phyloP scores from a whole-genome alignment of 1,284 basidiomycete species.

The Ceratobasidium papillatum region DNA sequence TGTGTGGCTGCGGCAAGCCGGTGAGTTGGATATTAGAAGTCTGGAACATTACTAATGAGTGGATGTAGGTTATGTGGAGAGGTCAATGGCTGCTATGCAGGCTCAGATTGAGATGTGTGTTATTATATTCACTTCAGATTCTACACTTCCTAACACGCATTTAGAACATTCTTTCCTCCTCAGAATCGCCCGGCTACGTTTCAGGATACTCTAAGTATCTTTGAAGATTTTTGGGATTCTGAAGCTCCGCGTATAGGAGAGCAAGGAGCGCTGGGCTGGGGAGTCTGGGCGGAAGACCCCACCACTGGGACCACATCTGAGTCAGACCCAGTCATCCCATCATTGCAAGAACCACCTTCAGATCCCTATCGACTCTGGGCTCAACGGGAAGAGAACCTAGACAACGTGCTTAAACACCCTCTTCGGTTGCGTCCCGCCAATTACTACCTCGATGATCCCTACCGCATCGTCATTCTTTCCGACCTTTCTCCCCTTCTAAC shows the following conservation, averaged over 20 bases:
- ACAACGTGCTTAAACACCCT: conserved; percentile 60
- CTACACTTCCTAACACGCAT: conserved; percentile 14
- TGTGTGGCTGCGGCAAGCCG: conserved; percentile 76
- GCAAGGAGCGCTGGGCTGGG: conserved; percentile 55
- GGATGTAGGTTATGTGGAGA: conserved; percentile 55
- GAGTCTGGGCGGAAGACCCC: conserved; percentile 41
- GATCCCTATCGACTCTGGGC: conserved; percentile 81
- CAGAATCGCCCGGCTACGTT: conserved; percentile 47
- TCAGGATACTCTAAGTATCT: conserved; percentile 50
- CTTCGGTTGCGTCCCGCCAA: conserved; percentile 66
- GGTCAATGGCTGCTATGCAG: conserved; percentile 58
- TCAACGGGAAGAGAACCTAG: conserved; percentile 63
- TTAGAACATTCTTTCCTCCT: conserved; percentile 55
- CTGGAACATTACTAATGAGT: not conserved
- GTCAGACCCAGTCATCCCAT: not conserved
- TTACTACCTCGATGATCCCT: conserved; percentile 73
- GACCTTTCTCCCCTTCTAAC: conserved; percentile 80
- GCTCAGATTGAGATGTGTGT: conserved; percentile 58
- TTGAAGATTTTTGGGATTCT: conserved; percentile 60
- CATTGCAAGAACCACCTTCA: conserved; percentile 41
- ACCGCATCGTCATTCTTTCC: conserved; percentile 77
- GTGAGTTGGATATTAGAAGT: conserved; percentile 56
- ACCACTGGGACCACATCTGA: not conserved
- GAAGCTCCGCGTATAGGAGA: conserved; percentile 59
- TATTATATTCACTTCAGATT: not conserved